A percentile compares a stretch with the other conserved stretches of the same genome.
These are phyloP conservation scores for Eucalyptus erythrocorys DNA, from an alignment of 345 rosid genomes.

Conservation along the genomic window DNA sequence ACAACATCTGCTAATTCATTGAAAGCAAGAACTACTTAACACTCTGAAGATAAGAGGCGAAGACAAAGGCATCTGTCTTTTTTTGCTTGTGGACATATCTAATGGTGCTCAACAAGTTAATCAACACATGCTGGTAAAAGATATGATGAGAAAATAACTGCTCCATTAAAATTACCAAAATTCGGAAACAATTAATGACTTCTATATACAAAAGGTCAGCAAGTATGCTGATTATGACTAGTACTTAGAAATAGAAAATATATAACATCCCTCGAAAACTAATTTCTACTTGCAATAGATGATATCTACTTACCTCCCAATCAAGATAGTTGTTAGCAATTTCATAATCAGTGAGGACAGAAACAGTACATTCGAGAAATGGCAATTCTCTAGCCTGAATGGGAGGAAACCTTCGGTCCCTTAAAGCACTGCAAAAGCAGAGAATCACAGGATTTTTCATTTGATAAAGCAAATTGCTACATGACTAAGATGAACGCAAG, in stretches of 20 bases:
- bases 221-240: background rate
- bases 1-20: background rate
- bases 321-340: slow-evolving; percentile 69
- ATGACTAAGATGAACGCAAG: background rate
- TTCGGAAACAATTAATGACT: background rate
- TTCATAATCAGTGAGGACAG: slow-evolving; percentile 78
- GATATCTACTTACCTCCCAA: slow-evolving; percentile 69
- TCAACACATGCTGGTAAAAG: background rate
- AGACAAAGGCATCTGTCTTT: background rate
- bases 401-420: slow-evolving; percentile 94
- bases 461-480: background rate
- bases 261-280: background rate
- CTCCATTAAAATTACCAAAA: background rate
- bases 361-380: slow-evolving; percentile 81
- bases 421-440: slow-evolving; percentile 56
- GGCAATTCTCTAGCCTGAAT: slow-evolving; percentile 93
- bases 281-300: background rate
- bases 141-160: background rate
- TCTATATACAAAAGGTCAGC: background rate
- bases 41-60: background rate
- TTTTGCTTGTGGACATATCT: background rate
- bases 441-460: background rate
- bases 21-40: background rate
- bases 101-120: background rate
- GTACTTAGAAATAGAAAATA: background rate